phyloP scores from a whole-genome alignment of 768 basidiomycete genomes.

The Inosperma sp. region DNA sequence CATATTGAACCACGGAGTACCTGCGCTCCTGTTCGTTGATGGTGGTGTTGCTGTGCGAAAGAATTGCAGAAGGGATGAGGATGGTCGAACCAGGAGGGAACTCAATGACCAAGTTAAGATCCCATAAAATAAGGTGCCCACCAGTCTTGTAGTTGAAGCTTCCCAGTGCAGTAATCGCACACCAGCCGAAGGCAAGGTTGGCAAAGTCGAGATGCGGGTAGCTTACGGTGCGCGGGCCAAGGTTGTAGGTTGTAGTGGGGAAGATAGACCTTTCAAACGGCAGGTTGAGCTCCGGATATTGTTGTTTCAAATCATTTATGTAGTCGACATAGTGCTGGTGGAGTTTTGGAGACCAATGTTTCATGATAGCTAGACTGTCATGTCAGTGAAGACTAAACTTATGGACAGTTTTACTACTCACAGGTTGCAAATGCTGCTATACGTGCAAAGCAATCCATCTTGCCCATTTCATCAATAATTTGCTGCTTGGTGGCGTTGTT shows the following conservation, averaged over 20 bases:
- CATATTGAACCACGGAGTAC: slow-evolving; percentile 6
- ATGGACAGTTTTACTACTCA: no score
- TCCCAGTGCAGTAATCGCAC: slow-evolving; percentile 4
- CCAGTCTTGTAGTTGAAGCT: slow-evolving; percentile 2
- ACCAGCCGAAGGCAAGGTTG: slow-evolving; percentile 5
- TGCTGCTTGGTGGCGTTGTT: background rate
- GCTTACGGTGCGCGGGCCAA: slow-evolving; percentile 2
- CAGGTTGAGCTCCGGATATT: background rate
- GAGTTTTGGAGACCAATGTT: slow-evolving; percentile 3
- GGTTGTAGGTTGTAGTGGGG: slow-evolving; percentile 2
- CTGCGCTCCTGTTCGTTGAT: background rate
- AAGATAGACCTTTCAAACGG: background rate
- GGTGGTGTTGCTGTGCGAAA: background rate
- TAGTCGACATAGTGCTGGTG: background rate
- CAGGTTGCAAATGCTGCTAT: slow-evolving; percentile 7
- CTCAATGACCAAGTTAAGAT: background rate
- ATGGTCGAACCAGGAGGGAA: background rate
- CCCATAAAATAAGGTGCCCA: slow-evolving; percentile 14
- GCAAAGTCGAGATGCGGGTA: slow-evolving; percentile 1
- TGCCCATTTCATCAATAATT: background rate
- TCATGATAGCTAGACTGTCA: no score
- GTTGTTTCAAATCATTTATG: background rate
- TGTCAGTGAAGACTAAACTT: no score
- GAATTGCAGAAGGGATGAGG: background rate
- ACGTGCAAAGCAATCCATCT: background rate